Evolutionary conservation across 1,284 basidiomycete species (phyloP).

Genomic region (Cryptococcus maquisensis): DNA sequence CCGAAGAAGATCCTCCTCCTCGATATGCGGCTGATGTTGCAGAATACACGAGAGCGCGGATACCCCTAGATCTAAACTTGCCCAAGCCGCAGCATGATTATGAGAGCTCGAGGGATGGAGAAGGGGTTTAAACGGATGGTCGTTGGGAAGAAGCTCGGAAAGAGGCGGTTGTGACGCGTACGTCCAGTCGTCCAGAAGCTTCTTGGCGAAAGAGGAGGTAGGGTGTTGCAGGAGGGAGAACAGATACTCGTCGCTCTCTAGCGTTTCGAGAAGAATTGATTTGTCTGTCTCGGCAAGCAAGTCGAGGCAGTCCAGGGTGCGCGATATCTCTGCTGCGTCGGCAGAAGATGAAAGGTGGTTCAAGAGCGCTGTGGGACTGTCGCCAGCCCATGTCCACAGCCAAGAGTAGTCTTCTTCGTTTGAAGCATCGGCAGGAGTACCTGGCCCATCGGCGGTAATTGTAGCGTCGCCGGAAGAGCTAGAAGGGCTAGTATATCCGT

Average conservation of each 20-base stretch:
- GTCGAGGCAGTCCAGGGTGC: conserved; percentile 12
- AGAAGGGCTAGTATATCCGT: conserved; percentile 11
- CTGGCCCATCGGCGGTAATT: background rate
- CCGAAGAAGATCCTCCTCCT: conserved; percentile 11
- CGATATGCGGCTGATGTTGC: background rate
- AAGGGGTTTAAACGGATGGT: conserved; percentile 10
- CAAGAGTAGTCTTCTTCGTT: conserved; percentile 6
- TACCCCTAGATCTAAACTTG: conserved; percentile 8
- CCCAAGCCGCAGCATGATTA: conserved; percentile 13
- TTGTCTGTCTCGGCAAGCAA: conserved; percentile 5
- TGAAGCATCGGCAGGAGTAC: background rate
- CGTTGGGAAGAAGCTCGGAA: conserved; percentile 1
- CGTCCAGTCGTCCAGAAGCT: conserved; percentile 4
- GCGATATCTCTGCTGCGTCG: background rate
- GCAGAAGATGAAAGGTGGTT: background rate
- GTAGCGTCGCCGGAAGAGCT: background rate
- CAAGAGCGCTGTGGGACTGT: background rate
- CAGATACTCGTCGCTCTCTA: background rate
- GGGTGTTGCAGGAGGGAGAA: background rate
- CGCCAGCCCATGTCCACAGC: conserved; percentile 19
- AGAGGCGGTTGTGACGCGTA: conserved; percentile 13
- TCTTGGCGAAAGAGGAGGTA: background rate
- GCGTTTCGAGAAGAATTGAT: background rate
- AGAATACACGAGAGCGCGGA: conserved; percentile 6
- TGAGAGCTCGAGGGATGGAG: background rate